Evolutionary conservation across 2,329 filamentous ascomycete species (phyloP), one percentile per base, ranked within the genome.

Genomic region (Colletotrichum orbiculare): DNA sequence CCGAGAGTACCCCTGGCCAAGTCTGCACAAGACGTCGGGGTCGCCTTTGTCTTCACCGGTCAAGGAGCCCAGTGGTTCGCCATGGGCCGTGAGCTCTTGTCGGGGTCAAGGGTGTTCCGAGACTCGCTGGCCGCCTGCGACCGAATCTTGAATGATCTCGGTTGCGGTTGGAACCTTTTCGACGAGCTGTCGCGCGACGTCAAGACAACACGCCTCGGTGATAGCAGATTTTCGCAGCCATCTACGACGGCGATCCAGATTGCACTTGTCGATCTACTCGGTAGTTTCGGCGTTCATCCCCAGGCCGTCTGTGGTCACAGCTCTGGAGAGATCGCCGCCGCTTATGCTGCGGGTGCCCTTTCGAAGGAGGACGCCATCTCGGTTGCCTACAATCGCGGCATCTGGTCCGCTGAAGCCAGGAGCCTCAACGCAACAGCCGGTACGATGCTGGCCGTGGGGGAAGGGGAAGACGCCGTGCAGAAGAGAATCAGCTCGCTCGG

Each of bases 381-480:
- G 0, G 77, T 83, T 13, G 55, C 55, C 2, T 59, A 42, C 37
- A 11, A 59, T 13, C 47, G 47, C 6, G 56, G 47, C 9, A 8
- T 52, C 25, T 53, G 8, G 9, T 35, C 37, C 8, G 12, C 5
- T 1, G 69, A 69, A 4, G 69, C 81, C 33, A 55, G 68, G 1
- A 49, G 64, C 13, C 71, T 70, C 13, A 57, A 3, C 47, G 70
- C 70, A 8, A 59, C 76, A 39, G 74, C 6, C 7, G 85, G 85
- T 0, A 74, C 79, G 10, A 88, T 88, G 86, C 77, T 87, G 72
- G 85, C 86, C 1, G 83, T 87, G 4, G 85, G 82, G 2, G 78
- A 75, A 41, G 76, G 79, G 17, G 75, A 77, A 61, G 79, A 80
- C 42, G 76, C 79, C n/a, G 76, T 77, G 66, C 72, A 73, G 12